Conservation (phyloP, 1,284 basidiomycete species). For the Cystobasidium pallidum region DNA sequence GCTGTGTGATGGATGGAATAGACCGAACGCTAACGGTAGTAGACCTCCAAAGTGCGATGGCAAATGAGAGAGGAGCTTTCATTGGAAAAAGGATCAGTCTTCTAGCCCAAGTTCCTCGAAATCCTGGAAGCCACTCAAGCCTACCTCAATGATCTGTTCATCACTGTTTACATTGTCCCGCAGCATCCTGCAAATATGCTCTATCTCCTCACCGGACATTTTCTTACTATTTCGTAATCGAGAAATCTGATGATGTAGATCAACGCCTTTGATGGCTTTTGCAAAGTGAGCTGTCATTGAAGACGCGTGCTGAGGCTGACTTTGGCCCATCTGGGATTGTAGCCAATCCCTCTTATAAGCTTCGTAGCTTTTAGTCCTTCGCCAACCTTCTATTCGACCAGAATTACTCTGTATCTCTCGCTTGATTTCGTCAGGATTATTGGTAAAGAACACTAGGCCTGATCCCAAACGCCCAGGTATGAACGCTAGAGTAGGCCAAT, state of each 20-base stretch:
- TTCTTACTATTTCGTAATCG: constrained; percentile 67
- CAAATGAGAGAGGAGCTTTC: constrained; percentile 76
- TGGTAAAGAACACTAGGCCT: constrained; percentile 4
- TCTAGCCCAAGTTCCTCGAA: background rate
- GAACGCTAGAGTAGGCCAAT: constrained; percentile 62
- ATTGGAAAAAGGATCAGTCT: background rate
- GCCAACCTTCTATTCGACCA: constrained; percentile 77
- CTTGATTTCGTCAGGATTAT: constrained; percentile 41
- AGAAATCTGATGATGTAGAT: constrained; percentile 72
- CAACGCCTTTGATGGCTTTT: constrained; percentile 66
- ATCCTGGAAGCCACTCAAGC: constrained; percentile 48
- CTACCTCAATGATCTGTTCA: constrained; percentile 85
- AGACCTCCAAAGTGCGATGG: constrained; percentile 82
- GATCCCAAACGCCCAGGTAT: constrained; percentile 48
- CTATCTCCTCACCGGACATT: constrained; percentile 68
- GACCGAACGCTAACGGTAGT: constrained; percentile 78
- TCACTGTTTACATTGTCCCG: constrained; percentile 72
- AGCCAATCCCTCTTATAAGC: constrained; percentile 37
- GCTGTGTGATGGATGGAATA: constrained; percentile 79
- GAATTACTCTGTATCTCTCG: constrained; percentile 69
- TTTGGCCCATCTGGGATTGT: constrained; percentile 3
- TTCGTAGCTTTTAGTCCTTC: constrained; percentile 67
- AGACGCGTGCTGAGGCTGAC: constrained; percentile 64
- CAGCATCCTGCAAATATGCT: constrained; percentile 74
- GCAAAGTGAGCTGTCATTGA: background rate